These are phyloP conservation scores for Aaosphaeria arxii DNA, from an alignment of 2,329 filamentous ascomycete genomes.

Conservation along the genomic window DNA sequence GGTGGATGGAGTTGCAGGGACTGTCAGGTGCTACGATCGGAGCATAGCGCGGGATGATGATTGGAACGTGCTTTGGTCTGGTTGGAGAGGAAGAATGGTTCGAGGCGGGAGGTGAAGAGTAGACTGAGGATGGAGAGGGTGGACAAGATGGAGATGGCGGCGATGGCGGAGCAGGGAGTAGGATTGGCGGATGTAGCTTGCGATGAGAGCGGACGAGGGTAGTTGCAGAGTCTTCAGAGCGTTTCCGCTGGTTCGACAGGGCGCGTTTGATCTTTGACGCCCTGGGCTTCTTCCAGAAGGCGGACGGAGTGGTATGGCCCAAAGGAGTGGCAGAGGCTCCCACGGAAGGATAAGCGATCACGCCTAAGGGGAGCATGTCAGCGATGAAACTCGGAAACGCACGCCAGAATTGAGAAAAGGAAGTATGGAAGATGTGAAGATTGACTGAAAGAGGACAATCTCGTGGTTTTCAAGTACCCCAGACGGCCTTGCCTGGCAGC, in stretches of 20 bases:
- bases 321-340: slow-evolving; percentile 34
- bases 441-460: slow-evolving; percentile 21
- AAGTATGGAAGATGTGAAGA: slow-evolving; percentile 16
- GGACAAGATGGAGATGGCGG: slow-evolving; percentile 17
- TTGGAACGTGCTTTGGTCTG: slow-evolving; percentile 44
- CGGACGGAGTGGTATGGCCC: slow-evolving; percentile 16
- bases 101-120: slow-evolving; percentile 15
- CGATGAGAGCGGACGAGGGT: slow-evolving; percentile 20
- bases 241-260: slow-evolving; percentile 21
- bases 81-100: slow-evolving; percentile 20
- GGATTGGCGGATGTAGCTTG: slow-evolving; percentile 17
- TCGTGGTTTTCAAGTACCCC: slow-evolving; percentile 30
- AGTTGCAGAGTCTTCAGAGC: slow-evolving; percentile 27
- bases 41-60: slow-evolving; percentile 43
- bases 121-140: slow-evolving; percentile 15
- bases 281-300: slow-evolving; percentile 33
- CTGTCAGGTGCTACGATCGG: slow-evolving; percentile 34
- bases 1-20: slow-evolving; percentile 31
- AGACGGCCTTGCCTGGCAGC: slow-evolving; percentile 13
- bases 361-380: slow-evolving; percentile 42
- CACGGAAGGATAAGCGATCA: slow-evolving; percentile 34
- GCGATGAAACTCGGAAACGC: slow-evolving; percentile 19
- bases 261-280: slow-evolving; percentile 25
- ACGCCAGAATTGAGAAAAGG: slow-evolving; percentile 9
- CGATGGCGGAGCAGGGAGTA: slow-evolving; percentile 2